Evolutionary conservation across 78 protist genomes (phyloP).

Genomic region (Pigoraptor vietnamica): DNA sequence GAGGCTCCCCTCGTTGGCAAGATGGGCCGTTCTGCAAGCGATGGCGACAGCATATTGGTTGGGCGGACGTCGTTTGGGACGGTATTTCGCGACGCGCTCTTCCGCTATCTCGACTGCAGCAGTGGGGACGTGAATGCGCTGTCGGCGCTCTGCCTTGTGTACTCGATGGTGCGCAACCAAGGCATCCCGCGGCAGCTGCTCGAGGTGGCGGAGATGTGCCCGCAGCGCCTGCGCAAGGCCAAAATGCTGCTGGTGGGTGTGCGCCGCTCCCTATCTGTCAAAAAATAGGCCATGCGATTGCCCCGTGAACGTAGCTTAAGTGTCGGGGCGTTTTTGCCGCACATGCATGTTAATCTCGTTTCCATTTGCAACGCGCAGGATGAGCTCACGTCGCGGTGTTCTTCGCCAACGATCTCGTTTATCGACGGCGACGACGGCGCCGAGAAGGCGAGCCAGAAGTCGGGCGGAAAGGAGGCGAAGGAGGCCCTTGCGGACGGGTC

Average conservation of each 20-base stretch:
- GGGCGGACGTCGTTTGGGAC: background rate
- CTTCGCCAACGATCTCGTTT: background rate
- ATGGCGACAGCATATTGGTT: background rate
- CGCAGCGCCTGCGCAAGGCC: background rate
- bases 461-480: background rate
- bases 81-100: background rate
- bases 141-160: background rate
- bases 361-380: background rate
- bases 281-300: no score
- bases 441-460: background rate
- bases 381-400: background rate
- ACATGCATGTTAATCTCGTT: no score
- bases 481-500: background rate
- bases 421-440: background rate
- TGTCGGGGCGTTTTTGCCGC: no score
- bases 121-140: background rate
- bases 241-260: background rate
- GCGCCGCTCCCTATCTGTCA: no score
- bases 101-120: background rate
- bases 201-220: background rate
- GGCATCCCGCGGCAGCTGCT: background rate
- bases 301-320: no score
- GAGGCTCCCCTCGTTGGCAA: no score
- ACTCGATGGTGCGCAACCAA: background rate
- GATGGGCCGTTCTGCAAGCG: background rate